Evolutionary conservation across 345 rosid genomes (phyloP), one percentile per base, ranked within the genome.

Genomic region (Salix caprea): DNA sequence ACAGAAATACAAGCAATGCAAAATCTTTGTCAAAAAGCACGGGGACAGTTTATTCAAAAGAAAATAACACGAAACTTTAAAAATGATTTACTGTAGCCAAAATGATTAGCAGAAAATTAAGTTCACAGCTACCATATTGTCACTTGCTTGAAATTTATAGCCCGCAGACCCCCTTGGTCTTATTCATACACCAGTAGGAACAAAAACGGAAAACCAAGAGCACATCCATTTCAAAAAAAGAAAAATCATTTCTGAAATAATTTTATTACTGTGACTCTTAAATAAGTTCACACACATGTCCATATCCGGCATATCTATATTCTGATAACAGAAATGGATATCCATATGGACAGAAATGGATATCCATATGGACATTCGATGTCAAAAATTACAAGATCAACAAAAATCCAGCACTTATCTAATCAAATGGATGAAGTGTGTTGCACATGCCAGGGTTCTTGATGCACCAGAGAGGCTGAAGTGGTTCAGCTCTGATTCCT

Each of bases 381-480:
- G 10, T 61, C 66, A 24, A 14, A 61, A 9, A 28, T 61, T 61
- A 28, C 58, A 52, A 18, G 58, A 13, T 26, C 19, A 18, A 34
- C 44, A 65, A 65, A 10, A 24, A 71, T 15, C 19, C 65, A 12
- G 4, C 2, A 26, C 50, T 5, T 39, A 52, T 37, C 40, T 78
- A 42, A 71, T 11, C 19, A 60, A 19, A 69, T 34, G 79, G 50
- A 37, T 88, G 82, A 70, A 79, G 87, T 26, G 90, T 80, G 83
- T 95, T 89, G 77, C 99, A 95, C 97, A 92, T 91, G 40, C 96
- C 94, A 6, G 91, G 93, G 74, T 95, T 90, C 83, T 76, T 84
- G 44, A 88, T 10, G 69, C 99, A 92, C 96, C 97, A 92, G 36
- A 92, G 91, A 9, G 97, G 97, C 75, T 95, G 97, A 73, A 93